Evolutionary conservation across 2,329 filamentous ascomycete genomes (phyloP), one percentile per base, ranked within the genome.

Genomic region (Sporothrix phasma): DNA sequence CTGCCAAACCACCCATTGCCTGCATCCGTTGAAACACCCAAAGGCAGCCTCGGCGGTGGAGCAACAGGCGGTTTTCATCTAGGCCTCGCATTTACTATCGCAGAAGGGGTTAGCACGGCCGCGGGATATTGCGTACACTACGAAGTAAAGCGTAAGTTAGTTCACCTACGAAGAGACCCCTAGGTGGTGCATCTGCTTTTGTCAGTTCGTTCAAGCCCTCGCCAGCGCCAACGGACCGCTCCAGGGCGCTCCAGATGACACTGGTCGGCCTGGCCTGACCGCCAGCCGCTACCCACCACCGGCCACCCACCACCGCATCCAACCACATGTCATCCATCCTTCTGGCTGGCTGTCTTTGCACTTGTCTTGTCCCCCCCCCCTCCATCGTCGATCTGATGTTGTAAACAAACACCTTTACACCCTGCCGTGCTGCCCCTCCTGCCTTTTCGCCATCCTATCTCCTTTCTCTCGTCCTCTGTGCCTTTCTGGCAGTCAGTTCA

Each of bases 21-120:
- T n/a, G 13, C n/a, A n/a, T n/a, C n/a, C n/a, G n/a, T n/a, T 59
- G 41, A 17, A 17, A 17, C 45, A 45, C 7, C 19, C 6, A 31
- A 54, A 45, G 26, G 29, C 47, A 37, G 61, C 61, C 61, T 63
- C 39, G 49, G 61, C 49, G 22, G 61, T 37, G 61, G 46, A 62
- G 61, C 17, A 51, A 3, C 31, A 19, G 24, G 37, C 29, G 17
- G 31, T 62, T 45, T 41, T 43, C 7, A 22, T 8, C 37, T 6
- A 47, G 15, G 22, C n/a, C 11, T 5, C 13, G 53, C 53, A 58
- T n/a, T 41, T n/a, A 39, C 22, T 39, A 19, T 39, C 51, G 51
- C 31, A 56, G 34, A 47, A 34, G 3, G 39, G 56, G n/a, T 26
- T 49, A 24, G 43, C 58, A 45, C 39, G 10, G 39, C 26, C 54